Evolutionary conservation across 345 rosid species (phyloP).

Genomic region (Brassica incana): DNA sequence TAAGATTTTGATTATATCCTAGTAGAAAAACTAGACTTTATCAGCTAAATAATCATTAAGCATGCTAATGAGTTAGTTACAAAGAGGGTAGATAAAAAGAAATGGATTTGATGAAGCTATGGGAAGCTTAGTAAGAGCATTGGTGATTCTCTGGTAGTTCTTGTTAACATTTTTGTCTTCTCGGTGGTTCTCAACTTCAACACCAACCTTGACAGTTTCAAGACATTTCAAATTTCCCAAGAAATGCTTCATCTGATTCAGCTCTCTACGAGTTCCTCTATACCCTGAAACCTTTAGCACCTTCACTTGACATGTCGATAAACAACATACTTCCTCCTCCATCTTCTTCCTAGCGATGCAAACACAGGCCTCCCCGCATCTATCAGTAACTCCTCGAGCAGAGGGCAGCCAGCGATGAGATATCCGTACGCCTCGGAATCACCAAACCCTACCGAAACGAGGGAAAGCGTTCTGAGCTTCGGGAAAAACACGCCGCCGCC

Average conservation of each 20-base stretch:
- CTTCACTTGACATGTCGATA: conserved; percentile 20
- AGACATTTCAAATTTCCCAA: conserved; percentile 21
- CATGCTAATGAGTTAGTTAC: not conserved
- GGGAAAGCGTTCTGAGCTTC: too few species aligned
- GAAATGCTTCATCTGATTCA: conserved; percentile 27
- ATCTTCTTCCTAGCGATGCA: conserved; percentile 7
- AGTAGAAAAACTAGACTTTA: not conserved
- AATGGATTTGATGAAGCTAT: conserved; percentile 11
- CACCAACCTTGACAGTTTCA: conserved; percentile 16
- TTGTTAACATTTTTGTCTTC: not conserved
- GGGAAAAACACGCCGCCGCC: too few species aligned
- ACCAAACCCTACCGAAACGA: too few species aligned
- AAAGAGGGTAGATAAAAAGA: conserved; percentile 7
- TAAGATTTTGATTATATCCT: not conserved
- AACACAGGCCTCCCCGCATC: not conserved
- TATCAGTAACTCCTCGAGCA: conserved; percentile 9
- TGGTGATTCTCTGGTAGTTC: not conserved
- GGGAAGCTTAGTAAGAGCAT: conserved; percentile 11
- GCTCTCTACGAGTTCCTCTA: conserved; percentile 13
- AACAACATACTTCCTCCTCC: not conserved
- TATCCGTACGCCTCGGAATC: too few species aligned
- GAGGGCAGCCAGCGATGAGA: too few species aligned
- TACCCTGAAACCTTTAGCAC: conserved; percentile 1
- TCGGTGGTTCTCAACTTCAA: not conserved
- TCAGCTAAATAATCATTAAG: not conserved